A percentile compares a stretch with the other conserved stretches of the same genome.
These are phyloP conservation scores for Pterocarpus santalinus DNA, from an alignment of 306 rosid genomes.

Conservation along the genomic window DNA sequence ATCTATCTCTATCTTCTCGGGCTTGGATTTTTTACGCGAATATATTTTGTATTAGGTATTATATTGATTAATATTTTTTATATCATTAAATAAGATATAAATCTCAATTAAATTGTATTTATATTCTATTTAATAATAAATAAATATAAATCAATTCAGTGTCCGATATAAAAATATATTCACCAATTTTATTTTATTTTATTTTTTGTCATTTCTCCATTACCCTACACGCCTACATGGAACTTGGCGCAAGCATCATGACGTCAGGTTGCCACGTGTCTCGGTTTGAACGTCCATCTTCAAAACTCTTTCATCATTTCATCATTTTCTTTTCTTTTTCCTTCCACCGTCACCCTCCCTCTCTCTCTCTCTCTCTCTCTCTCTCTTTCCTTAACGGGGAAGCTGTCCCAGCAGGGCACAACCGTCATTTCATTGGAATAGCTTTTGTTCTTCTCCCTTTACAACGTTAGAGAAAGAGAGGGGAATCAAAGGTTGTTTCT, in stretches of 20 bases:
- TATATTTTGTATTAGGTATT: no score
- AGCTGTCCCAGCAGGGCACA: conserved; percentile 25
- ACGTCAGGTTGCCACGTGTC: conserved; percentile 2
- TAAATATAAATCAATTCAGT: no score
- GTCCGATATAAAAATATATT: no score
- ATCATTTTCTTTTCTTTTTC: not conserved
- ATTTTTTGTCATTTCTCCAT: not conserved
- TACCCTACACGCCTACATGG: not conserved
- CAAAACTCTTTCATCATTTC: not conserved
- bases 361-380: not conserved
- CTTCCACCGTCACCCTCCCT: not conserved
- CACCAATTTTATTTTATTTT: no score
- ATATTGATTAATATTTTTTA: no score
- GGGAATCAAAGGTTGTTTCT: not conserved
- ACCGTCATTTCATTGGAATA: not conserved
- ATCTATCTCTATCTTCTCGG: no score
- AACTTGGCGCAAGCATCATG: not conserved
- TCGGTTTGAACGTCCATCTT: not conserved
- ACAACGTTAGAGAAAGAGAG: not conserved
- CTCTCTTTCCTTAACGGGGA: conserved; percentile 37
- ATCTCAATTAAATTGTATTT: no score
- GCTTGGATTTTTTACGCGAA: no score
- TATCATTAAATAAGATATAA: no score
- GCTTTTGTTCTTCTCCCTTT: not conserved
- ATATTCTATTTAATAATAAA: no score